Evolutionary conservation across 2,329 filamentous ascomycete species (phyloP), one percentile per base, ranked within the genome.

Genomic region (Metarhizium sp.): DNA sequence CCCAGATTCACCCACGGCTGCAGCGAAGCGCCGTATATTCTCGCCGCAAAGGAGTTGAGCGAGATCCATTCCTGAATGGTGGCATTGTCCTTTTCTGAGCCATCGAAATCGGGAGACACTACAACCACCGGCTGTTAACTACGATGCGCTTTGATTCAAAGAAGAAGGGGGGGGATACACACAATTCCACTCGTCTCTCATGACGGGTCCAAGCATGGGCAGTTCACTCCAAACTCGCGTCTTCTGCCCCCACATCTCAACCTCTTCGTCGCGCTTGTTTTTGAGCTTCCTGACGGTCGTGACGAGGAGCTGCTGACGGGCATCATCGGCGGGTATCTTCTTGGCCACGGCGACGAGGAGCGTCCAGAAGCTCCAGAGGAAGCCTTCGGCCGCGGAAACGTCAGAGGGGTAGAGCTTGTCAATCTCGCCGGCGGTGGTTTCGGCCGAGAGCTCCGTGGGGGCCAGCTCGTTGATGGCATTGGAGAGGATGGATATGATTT

Each of bases 21-120:
- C 18, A 63, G 57, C 7, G 48, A 38, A n/a, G 57, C 51, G 56
- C 62, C 64, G 53, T 66, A 60, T 18, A 69, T 57, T 50, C 64
- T 67, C 29, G 69, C 69, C 50, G 63, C 61, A 48, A 71, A 68
- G 11, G 67, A 67, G 61, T 71, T 67, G 59, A 70, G 58, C 10
- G 64, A 66, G 36, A 65, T 57, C 67, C 67, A 71, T 51, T 64
- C 55, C 3, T 57, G 25, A 34, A 65, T 54, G 11, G 58, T 48
- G 38, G 42, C 54, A 20, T 60, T 56, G 46, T 66, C 60, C n/a
- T 55, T 38, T 8, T 64, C 59, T 20, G 59, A 60, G 53, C 57
- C 59, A 46, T 66, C 57, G 53, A 63, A 64, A 18, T 60, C 57
- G 11, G 64, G 65, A 7, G 56, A 58, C 29, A 61, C 65, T 67